Evolutionary conservation across 176 grass and related monocot genomes (phyloP).

Genomic region (Calamus simplicifolius): DNA sequence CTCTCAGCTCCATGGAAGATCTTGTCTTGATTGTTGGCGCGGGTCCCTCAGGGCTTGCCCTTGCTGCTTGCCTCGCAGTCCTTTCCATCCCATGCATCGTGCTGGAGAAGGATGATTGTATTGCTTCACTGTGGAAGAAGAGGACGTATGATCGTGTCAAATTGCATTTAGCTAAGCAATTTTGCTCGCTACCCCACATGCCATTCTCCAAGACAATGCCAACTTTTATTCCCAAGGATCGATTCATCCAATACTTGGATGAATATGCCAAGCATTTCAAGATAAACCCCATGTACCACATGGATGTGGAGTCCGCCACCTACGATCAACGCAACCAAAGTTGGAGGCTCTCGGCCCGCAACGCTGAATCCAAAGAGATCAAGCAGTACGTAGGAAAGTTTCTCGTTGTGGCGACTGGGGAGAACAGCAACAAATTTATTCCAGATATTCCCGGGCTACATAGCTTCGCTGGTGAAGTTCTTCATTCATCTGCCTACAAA

Average conservation of each 20-base stretch:
- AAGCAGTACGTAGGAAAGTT: slow-evolving; percentile 30
- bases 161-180: slow-evolving; percentile 54
- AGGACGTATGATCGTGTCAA: slow-evolving; percentile 49
- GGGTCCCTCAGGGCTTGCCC: slow-evolving; percentile 48
- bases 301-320: slow-evolving; percentile 25
- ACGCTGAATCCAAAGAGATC: slow-evolving; percentile 1
- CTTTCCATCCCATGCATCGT: slow-evolving; percentile 27
- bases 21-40: slow-evolving; percentile 48
- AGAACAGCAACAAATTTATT: slow-evolving; percentile 32
- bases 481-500: slow-evolving; percentile 51
- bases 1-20: no score
- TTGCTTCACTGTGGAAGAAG: slow-evolving; percentile 38
- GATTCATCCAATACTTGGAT: slow-evolving; percentile 51
- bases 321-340: slow-evolving; percentile 17
- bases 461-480: slow-evolving; percentile 32
- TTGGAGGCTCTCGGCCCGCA: slow-evolving; percentile 27
- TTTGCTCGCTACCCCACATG: slow-evolving; percentile 53
- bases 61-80: slow-evolving; percentile 27
- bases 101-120: slow-evolving; percentile 50
- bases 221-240: slow-evolving; percentile 32
- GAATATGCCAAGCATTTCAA: slow-evolving; percentile 32
- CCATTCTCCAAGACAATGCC: slow-evolving; percentile 16
- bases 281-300: slow-evolving; percentile 18
- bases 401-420: slow-evolving; percentile 53
- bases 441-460: slow-evolving; percentile 32